Evolutionary conservation across 805 yeast genomes (phyloP), one percentile per base, ranked within the genome.

Genomic region (Wickerhamomyces tratensis): DNA sequence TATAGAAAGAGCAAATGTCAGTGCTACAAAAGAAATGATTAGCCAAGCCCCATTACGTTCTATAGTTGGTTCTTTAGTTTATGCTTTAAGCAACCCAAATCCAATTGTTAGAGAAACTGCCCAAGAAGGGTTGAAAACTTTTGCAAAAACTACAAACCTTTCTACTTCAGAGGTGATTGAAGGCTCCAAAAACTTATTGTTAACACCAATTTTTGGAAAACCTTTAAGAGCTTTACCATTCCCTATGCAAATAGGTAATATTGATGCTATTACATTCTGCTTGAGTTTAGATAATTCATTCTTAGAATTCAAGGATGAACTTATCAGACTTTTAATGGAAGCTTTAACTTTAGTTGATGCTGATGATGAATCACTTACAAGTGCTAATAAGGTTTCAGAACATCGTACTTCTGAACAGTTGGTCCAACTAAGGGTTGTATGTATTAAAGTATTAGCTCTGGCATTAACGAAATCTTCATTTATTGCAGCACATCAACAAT

Each of bases 201-300:
- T 93, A 39, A 85, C 94, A 1, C 98, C 99, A 7, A 93, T 93
- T 25, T 94, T 93, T 67, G 96, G 96, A 5, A 93, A 93, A 57
- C 99, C 99, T 0, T 64, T 93, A 44, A 72, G 99, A 48, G 99
- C 99, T 0, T 69, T 93, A 47, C 98, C 99, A 0, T 93, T 94
- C 65, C 93, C 96, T 5, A 93, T 91, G 96, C 98, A 94, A 64
- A 93, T 93, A 43, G 98, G 98, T 34, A 89, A 93, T 59, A 89
- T 93, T 47, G 98, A 93, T 61, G 98, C 98, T 1, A 86, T 93
- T n/a, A 81, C 95, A 0, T 94, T 81, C 61, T 91, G 97, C 56
- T 65, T 93, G 44, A 78, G 82, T 1, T 68, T 91, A 39, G 93
- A 86, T 11, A 75, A 83, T 48, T 73, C 96, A 0, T 88, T 91